Conservation (phyloP, 768 basidiomycete species). For the Sporobolomyces roseus region DNA sequence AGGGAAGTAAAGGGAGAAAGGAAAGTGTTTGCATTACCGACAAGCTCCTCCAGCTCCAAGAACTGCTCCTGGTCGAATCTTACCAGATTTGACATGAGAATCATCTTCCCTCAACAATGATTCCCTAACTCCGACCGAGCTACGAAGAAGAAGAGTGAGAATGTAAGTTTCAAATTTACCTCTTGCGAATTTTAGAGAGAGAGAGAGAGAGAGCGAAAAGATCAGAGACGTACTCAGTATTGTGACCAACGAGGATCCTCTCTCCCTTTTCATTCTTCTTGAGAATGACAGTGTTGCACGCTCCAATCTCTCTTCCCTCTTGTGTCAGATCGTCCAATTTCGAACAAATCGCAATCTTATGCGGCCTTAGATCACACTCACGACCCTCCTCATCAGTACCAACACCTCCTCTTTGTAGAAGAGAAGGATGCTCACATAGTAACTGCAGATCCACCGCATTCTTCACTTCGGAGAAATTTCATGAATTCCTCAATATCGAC, state of each 20-base stretch:
- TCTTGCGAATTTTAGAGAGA: background rate
- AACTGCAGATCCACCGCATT: constrained; percentile 42
- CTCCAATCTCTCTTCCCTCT: constrained; percentile 42
- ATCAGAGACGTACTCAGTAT: constrained; percentile 39
- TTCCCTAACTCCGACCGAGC: constrained; percentile 38
- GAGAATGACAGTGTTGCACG: constrained; percentile 43
- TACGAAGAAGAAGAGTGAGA: background rate
- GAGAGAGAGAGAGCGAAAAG: background rate
- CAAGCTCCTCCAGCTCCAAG: constrained; percentile 43
- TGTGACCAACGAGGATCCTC: constrained; percentile 42
- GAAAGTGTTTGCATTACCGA: constrained; percentile 22
- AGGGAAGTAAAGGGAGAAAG: background rate
- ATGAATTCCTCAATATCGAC: constrained; percentile 40
- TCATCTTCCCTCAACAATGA: constrained; percentile 28
- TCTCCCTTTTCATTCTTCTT: constrained; percentile 34
- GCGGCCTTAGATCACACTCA: constrained; percentile 23
- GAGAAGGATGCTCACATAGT: constrained; percentile 38
- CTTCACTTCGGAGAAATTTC: constrained; percentile 35
- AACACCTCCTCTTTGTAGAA: background rate
- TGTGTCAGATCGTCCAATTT: constrained; percentile 40
- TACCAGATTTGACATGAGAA: constrained; percentile 35
- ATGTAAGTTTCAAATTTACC: too few relatives aligned
- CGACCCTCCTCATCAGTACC: background rate
- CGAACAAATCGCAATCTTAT: constrained; percentile 42
- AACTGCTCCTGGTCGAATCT: constrained; percentile 37